phyloP scores from a whole-genome alignment of 2,329 filamentous ascomycete species.

The Diaporthe amygdali region DNA sequence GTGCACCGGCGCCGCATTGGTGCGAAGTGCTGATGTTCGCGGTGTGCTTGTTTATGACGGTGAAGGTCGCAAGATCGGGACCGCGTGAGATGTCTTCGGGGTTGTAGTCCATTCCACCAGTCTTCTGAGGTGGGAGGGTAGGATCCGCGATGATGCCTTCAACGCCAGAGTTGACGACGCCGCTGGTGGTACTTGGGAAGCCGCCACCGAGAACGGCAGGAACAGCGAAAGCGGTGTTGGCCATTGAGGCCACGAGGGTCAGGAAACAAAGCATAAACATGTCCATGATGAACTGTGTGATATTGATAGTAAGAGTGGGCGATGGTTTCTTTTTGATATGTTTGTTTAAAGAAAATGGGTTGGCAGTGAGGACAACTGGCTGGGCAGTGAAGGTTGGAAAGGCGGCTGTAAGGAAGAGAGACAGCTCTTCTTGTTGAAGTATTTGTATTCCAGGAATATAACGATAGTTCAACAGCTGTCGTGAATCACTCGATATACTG shows the following conservation, averaged over 20 bases:
- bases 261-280: not conserved
- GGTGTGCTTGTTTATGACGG: conserved; percentile 22
- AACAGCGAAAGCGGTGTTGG: not conserved
- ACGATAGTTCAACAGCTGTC: not conserved
- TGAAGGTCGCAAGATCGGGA: conserved; percentile 19
- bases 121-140: not conserved
- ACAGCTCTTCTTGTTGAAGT: not conserved
- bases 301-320: not conserved
- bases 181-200: not conserved
- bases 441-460: not conserved
- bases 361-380: not conserved
- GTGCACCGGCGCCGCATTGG: conserved; percentile 4
- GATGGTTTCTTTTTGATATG: too few relatives aligned
- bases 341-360: too few relatives aligned
- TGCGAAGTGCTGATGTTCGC: conserved; percentile 26
- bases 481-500: not conserved
- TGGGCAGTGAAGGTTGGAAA: not conserved
- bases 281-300: not conserved
- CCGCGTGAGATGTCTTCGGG: not conserved
- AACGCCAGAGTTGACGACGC: not conserved
- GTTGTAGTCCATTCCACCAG: not conserved
- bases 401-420: not conserved
- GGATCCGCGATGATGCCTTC: not conserved
- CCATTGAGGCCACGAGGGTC: not conserved
- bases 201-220: not conserved